Percentiles rank a stretch among this genome's conserved stretches.
Evolutionary conservation across 2,329 filamentous ascomycete genomes (phyloP).

Genomic region (Pestalotiopsis sp.): DNA sequence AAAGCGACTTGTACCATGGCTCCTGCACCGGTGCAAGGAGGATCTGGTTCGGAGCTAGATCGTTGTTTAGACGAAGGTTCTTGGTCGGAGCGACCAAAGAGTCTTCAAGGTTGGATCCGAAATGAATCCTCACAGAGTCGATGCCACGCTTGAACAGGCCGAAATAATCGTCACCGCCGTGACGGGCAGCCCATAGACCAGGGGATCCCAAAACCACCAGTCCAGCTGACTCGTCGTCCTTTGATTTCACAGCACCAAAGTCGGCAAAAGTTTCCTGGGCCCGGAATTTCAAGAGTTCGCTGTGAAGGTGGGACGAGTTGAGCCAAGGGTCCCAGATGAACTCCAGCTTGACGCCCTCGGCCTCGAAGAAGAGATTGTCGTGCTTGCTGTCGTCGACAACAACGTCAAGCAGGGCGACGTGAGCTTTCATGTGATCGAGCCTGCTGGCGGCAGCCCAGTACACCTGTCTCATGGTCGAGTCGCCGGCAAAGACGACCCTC

Average conservation of each 20-base stretch:
- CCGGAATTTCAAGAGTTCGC: constrained; percentile 42
- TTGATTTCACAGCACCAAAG: constrained; percentile 20
- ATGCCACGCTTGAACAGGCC: constrained; percentile 48
- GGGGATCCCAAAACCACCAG: constrained; percentile 55
- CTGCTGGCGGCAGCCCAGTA: constrained; percentile 60
- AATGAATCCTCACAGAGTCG: constrained; percentile 43
- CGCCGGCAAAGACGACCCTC: constrained; percentile 62
- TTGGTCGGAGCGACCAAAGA: constrained; percentile 20
- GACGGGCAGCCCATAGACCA: constrained; percentile 57
- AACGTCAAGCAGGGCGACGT: constrained; percentile 36
- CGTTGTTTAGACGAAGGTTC: constrained; percentile 14
- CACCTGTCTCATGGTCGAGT: constrained; percentile 61
- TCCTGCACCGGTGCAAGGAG: constrained; percentile 47
- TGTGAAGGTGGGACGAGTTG: constrained; percentile 47
- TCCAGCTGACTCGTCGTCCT: constrained; percentile 37
- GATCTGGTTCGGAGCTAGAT: constrained; percentile 29
- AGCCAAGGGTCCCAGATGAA: constrained; percentile 68
- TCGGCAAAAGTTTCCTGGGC: constrained; percentile 19
- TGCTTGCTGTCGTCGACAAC: constrained; percentile 41
- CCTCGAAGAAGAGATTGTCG: constrained; percentile 44
- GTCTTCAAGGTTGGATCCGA: constrained; percentile 26
- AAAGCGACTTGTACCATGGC: constrained; percentile 46
- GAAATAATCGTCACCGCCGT: constrained; percentile 48
- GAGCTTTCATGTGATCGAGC: constrained; percentile 43
- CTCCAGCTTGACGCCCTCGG: constrained; percentile 48